phyloP scores from a whole-genome alignment of 352 stramenopile species.

The Phytopythium vexans region DNA sequence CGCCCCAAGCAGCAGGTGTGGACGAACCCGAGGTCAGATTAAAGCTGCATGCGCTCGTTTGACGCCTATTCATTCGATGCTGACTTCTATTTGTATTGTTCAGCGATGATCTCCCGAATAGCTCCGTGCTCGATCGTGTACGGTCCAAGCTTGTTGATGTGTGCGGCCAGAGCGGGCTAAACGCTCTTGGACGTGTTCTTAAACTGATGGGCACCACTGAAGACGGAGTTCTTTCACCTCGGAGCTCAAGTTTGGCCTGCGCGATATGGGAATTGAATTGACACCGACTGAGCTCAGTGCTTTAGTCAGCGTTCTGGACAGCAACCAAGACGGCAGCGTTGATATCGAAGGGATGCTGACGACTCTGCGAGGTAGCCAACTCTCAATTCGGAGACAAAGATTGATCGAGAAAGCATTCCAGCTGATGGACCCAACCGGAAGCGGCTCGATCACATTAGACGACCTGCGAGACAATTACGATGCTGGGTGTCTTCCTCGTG shows the following conservation, averaged over 20 bases:
- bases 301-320: slow-evolving; percentile 10
- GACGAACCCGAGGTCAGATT: not conserved
- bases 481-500: slow-evolving; percentile 60
- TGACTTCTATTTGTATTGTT: too few relatives aligned
- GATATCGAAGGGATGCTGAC: not conserved
- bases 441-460: slow-evolving; percentile 43
- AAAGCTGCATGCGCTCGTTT: too few relatives aligned
- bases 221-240: slow-evolving; percentile 31
- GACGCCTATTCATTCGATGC: too few relatives aligned
- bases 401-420: slow-evolving; percentile 59
- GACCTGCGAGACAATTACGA: slow-evolving; percentile 72
- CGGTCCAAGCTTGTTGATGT: slow-evolving; percentile 28
- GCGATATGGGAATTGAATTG: slow-evolving; percentile 52
- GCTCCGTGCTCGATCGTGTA: slow-evolving; percentile 20
- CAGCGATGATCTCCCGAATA: not conserved
- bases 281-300: slow-evolving; percentile 25
- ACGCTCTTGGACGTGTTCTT: slow-evolving; percentile 38
- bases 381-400: slow-evolving; percentile 10
- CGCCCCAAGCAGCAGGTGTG: not conserved
- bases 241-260: slow-evolving; percentile 65
- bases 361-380: not conserved
- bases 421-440: slow-evolving; percentile 38
- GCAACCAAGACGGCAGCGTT: not conserved
- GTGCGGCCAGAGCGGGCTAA: slow-evolving; percentile 40
- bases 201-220: slow-evolving; percentile 41